Evolutionary conservation across 805 yeast genomes (phyloP), one percentile per base, ranked within the genome.

Genomic region (Yarrowia alimentaria): DNA sequence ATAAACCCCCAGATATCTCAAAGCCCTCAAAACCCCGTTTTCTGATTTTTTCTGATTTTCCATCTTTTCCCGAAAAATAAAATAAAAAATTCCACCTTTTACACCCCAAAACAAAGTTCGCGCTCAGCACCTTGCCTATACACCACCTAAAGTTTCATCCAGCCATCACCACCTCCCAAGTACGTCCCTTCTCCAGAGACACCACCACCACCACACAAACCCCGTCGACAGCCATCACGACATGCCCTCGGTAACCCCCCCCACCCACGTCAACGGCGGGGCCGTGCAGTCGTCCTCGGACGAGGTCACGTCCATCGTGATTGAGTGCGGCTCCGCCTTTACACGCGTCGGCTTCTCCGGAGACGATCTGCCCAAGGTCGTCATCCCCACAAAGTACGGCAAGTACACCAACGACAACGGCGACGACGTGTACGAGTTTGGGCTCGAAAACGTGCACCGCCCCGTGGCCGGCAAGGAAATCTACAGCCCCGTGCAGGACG

Each of bases 291-390:
- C 50, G 19, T 47, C 51, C 21, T 47, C 53, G 59, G 93, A 91
- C 68, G 99, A 91, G 65, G 83, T 93, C 56, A 80, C 88, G 56
- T 95, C 98, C 20, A 75, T 93, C 2, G 95, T 91, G 25, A 72
- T 91, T 19, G 98, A 93, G 62, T 90, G 95, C 1, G 98, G 98
- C 26, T 83, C 96, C 9, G 79, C 74, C 55, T 70, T 79, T 54
- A 88, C 96, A 6, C 79, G 91, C 50, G 79, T 83, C 14, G 99
- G 99, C 1, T 89, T 79, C 66, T 90, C 97, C 3, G 98, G 98
- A 9, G 91, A 88, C 53, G 96, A 90, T 63, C 75, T 79, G 50
- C 99, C 99, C 10, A 78, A 82, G 56, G 69, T 81, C 4, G 78
- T 85, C 18, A 65, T 82, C 10, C 93, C 96, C 3, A 85, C 96